Evolutionary conservation across 352 stramenopile genomes (phyloP), one percentile per base, ranked within the genome.

Genomic region (Globisporangium parvum): DNA sequence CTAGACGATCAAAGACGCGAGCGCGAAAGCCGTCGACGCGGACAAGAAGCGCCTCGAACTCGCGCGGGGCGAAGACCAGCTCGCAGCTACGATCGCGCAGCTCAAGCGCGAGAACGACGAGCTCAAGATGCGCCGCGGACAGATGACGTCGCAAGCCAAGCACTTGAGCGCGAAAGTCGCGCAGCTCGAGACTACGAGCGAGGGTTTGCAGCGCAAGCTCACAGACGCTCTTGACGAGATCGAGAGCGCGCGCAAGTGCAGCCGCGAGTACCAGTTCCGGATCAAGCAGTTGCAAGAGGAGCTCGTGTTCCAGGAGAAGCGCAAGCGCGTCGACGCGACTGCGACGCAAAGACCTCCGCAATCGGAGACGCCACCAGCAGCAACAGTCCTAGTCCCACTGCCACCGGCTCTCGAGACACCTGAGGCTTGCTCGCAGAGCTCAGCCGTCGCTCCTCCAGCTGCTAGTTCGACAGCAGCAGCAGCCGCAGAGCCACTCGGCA

Each of bases 221-320:
- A 56, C 73, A 33, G 70, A 84, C n/a, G 66, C 63, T 2, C 37
- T 46, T 1, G 51, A 67, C 14, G 77, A 88, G 53, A 51, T 91
- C 12, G 68, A 85, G 47, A 66, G 55, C 35, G 68, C 75, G 12
- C 70, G 64, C 23, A 86, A 83, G 39, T 76, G 61, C 51, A 71
- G 62, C 41, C 77, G 77, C 15, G 74, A 86, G 55, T 59, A 62
- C 26, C 73, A 85, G 33, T 91, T 91, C 53, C 77, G 77, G 26
- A 71, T 73, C 55, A 74, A 80, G 44, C 75, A 91, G 63, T 68
- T 91, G 3, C 73, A 87, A 54, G 80, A 91, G 62, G 77, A 91
- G 60, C 57, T 83, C 28, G 54, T 77, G 26, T 88, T 85, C 44
- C 52, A 80, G 12, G 71, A 75, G 47, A 90, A 87, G 51, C 69